Evolutionary conservation across 306 rosid genomes (phyloP).

Genomic region (Gillenia trifoliata): DNA sequence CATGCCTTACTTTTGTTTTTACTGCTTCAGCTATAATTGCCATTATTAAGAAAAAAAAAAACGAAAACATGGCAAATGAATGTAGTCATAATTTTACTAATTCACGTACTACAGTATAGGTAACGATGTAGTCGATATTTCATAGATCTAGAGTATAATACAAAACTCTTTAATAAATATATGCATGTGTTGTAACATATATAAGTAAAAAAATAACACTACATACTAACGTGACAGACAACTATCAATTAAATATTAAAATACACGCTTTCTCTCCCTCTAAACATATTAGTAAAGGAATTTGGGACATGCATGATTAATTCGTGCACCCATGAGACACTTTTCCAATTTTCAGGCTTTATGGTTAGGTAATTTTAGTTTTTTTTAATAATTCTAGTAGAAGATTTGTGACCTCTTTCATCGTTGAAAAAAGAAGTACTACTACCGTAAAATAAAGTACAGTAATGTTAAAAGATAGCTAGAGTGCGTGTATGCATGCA

Average conservation of each 20-base stretch:
- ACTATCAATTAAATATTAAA: no score
- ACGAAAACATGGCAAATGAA: neutral
- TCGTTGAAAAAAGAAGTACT: neutral
- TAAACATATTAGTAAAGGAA: neutral
- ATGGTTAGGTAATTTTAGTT: no score
- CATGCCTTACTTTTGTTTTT: neutral
- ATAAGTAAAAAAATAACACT: no score
- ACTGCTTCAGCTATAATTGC: neutral
- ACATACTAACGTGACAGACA: no score
- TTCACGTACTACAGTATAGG: neutral
- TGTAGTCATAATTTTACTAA: no score
- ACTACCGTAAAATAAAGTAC: neutral
- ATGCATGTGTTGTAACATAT: neutral
- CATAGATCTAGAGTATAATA: neutral
- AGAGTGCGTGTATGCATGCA: neutral
- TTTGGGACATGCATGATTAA: neutral
- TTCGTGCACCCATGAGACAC: neutral
- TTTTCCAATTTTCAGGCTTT: neutral
- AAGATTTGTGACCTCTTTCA: no score
- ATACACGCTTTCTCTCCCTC: neutral
- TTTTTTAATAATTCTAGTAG: neutral
- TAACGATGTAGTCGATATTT: neutral
- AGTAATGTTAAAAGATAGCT: neutral
- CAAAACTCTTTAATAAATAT: no score
- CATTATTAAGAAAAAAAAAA: neutral